These are phyloP conservation scores for Linum trigynum DNA, from an alignment of 345 rosid genomes.

Conservation along the genomic window DNA sequence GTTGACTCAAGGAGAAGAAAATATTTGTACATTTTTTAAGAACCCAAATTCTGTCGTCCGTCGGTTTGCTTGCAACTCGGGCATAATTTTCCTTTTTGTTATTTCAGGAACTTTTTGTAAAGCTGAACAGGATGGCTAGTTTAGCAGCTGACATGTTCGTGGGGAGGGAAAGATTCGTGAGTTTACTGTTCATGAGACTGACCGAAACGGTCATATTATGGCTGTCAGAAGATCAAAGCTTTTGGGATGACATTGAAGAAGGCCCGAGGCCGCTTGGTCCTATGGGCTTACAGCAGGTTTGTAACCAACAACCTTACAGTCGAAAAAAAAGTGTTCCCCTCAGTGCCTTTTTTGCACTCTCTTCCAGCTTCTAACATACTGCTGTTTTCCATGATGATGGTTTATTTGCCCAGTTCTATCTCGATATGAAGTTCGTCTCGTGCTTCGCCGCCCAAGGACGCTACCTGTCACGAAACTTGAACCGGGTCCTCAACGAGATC, in stretches of 20 bases:
- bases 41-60: too few species aligned
- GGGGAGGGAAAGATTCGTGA: slow-evolving; percentile 93
- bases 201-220: slow-evolving; percentile 93
- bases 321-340: not conserved
- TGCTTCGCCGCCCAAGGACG: slow-evolving; percentile 98
- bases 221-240: slow-evolving; percentile 92
- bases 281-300: slow-evolving; percentile 86
- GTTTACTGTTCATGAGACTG: slow-evolving; percentile 78
- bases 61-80: too few species aligned
- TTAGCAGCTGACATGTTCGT: slow-evolving; percentile 96
- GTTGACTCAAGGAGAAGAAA: too few species aligned
- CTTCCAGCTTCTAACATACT: not conserved
- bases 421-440: slow-evolving; percentile 92
- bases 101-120: slow-evolving; percentile 75
- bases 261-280: slow-evolving; percentile 91
- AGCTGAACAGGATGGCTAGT: slow-evolving; percentile 72
- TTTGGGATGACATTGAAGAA: slow-evolving; percentile 98
- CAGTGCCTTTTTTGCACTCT: not conserved
- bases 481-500: slow-evolving; percentile 79
- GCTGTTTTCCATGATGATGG: not conserved
- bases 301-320: slow-evolving; percentile 13
- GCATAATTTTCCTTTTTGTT: not conserved
- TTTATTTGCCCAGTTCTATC: slow-evolving; percentile 53
- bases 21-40: too few species aligned
- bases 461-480: slow-evolving; percentile 82